Percentiles rank a stretch among this genome's conserved stretches.
phyloP scores from a whole-genome alignment of 1,284 basidiomycete species.

The Sporisorium reilianum region DNA sequence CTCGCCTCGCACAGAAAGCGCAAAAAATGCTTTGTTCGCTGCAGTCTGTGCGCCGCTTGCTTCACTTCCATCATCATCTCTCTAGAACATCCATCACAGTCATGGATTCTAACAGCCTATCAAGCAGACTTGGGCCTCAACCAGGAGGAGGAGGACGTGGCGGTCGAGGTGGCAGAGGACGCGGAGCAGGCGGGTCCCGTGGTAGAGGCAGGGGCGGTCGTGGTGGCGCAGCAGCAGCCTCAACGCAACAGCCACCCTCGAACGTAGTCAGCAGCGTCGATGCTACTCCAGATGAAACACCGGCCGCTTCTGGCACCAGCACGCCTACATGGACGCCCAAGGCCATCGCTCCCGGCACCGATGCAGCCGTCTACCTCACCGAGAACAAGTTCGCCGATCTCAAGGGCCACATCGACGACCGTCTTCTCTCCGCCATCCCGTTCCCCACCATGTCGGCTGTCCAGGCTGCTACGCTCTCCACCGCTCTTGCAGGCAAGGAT shows the following conservation, averaged over 20 bases:
- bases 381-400: conserved; percentile 47
- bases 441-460: conserved; percentile 71
- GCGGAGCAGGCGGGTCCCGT: no score
- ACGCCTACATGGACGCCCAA: conserved; percentile 33
- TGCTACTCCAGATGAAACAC: conserved; percentile 44
- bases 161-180: conserved; percentile 22
- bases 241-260: conserved; percentile 3
- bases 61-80: background rate
- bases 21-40: background rate
- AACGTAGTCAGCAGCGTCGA: conserved; percentile 72
- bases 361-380: conserved; percentile 44
- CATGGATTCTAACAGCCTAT: conserved; percentile 35
- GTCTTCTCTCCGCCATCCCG: conserved; percentile 64
- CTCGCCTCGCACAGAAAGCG: no score
- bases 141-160: conserved; percentile 16
- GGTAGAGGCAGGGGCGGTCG: conserved; percentile 29
- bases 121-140: conserved; percentile 30
- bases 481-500: conserved; percentile 70
- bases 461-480: conserved; percentile 72
- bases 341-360: conserved; percentile 26
- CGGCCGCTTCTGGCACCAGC: conserved; percentile 23
- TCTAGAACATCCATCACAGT: conserved; percentile 7
- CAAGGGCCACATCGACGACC: conserved; percentile 44
- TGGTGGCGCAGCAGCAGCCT: conserved; percentile 39
- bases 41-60: conserved; percentile 17